phyloP scores from a whole-genome alignment of 768 basidiomycete genomes.

The Termitomyces heimii region DNA sequence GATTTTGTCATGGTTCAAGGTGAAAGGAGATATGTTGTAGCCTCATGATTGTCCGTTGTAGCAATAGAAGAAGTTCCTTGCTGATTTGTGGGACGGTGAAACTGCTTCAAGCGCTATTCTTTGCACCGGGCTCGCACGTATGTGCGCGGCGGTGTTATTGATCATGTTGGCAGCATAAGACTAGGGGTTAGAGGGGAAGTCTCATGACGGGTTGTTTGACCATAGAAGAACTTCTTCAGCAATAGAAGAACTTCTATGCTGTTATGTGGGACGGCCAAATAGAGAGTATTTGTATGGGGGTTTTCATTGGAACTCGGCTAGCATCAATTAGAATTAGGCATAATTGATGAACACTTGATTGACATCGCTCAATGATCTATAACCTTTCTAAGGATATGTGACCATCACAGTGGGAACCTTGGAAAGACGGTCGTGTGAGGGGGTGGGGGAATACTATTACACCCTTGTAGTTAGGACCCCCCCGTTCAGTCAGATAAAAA shows the following conservation, averaged over 20 bases:
- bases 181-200: not conserved
- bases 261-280: not conserved
- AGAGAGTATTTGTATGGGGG: too few relatives aligned
- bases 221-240: not conserved
- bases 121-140: not conserved
- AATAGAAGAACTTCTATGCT: conserved; percentile 1
- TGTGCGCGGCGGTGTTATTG: not conserved
- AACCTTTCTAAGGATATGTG: too few relatives aligned
- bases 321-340: not conserved
- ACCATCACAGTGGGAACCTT: too few relatives aligned
- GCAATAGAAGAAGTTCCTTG: not conserved
- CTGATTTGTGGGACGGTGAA: not conserved
- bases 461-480: too few relatives aligned
- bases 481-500: too few relatives aligned
- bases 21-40: not conserved
- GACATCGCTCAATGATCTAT: too few relatives aligned
- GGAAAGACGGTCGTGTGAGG: not conserved
- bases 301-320: not conserved
- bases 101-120: not conserved
- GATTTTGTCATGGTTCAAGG: not conserved
- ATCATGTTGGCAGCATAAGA: not conserved
- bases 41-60: not conserved
- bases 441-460: not conserved
- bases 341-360: too few relatives aligned
- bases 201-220: not conserved